Conservation (phyloP, 2,329 filamentous ascomycete species). For the Monilinia laxa region DNA sequence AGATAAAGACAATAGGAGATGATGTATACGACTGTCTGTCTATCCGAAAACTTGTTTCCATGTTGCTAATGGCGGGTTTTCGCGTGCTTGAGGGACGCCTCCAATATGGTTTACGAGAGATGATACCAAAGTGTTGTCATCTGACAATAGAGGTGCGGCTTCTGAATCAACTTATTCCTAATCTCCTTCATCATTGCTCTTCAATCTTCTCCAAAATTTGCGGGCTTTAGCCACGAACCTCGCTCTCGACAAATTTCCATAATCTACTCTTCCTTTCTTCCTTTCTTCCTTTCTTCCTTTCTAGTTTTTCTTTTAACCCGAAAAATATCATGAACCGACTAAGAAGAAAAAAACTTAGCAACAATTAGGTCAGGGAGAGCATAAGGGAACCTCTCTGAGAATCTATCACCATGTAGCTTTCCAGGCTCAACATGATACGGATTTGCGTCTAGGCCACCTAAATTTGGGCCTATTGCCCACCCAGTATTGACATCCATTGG, state of each 20-base stretch:
- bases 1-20: neutral
- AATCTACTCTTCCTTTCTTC: constrained; percentile 1
- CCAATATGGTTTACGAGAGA: neutral
- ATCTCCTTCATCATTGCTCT: neutral
- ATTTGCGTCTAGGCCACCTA: constrained; percentile 47
- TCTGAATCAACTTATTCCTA: constrained; percentile 1
- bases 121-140: neutral
- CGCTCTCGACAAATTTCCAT: neutral
- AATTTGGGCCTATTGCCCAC: constrained; percentile 35
- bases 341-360: constrained; percentile 5
- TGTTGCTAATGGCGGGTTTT: neutral
- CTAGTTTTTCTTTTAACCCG: constrained; percentile 2
- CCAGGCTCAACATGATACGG: constrained; percentile 28
- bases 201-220: neutral
- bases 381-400: constrained; percentile 13
- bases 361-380: constrained; percentile 17
- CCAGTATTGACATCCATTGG: constrained; percentile 66
- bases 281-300: too few species aligned
- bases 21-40: constrained; percentile 14
- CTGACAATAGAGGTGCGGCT: neutral
- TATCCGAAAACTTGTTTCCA: constrained; percentile 7
- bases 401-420: constrained; percentile 5
- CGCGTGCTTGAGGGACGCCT: neutral
- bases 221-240: neutral
- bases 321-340: constrained; percentile 10